Conservation (phyloP, 148 eudicot species). For the Rhododendron mucronatum region DNA sequence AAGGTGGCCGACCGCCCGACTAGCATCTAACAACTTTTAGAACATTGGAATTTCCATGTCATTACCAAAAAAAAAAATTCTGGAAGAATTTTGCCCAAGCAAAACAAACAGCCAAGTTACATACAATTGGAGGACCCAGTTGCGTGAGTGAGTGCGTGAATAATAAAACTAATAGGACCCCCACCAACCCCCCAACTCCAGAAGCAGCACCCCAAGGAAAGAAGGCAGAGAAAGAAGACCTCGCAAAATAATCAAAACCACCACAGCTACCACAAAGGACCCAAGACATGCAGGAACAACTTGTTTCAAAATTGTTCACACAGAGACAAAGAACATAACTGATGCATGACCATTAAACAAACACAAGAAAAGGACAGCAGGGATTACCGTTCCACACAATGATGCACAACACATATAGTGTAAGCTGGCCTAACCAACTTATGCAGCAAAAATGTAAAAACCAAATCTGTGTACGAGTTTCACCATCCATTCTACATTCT, state of each 20-base stretch:
- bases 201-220: neutral
- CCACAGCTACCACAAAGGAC: neutral
- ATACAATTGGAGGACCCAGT: neutral
- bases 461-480: neutral
- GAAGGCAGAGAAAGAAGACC: neutral
- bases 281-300: neutral
- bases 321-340: neutral
- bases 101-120: neutral
- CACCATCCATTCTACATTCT: neutral
- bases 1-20: too few relatives aligned
- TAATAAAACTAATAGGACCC: neutral
- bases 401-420: neutral
- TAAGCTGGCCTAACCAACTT: neutral
- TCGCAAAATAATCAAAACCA: neutral
- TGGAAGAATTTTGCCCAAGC: neutral
- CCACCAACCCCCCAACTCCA: neutral
- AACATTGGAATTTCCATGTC: neutral
- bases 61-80: neutral
- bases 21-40: too few relatives aligned
- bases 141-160: neutral
- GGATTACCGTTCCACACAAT: neutral
- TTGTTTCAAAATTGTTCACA: neutral
- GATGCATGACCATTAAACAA: neutral
- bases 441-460: neutral
- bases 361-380: neutral